Conservation (phyloP, 129 eudicot species). For the Lactuca sativa region DNA sequence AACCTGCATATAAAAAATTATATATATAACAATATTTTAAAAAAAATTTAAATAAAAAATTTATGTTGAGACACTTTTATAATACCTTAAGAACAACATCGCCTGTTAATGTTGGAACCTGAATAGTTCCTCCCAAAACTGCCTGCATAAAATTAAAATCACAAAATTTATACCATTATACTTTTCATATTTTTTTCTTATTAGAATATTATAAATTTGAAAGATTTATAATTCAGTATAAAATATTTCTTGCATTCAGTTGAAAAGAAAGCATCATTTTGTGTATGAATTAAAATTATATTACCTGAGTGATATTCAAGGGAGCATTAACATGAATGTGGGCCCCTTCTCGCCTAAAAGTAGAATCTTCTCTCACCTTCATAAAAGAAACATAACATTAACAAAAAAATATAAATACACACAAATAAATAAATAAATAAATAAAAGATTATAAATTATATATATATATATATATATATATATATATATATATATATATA, state of each 20-base stretch:
- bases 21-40: neutral
- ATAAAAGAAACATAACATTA: neutral
- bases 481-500: neutral
- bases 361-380: slow-evolving; percentile 82
- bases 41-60: neutral
- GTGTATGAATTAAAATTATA: neutral
- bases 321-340: slow-evolving; percentile 81
- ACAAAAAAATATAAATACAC: neutral
- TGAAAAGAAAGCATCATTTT: neutral
- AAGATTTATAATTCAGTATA: too few species aligned
- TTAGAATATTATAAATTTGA: neutral
- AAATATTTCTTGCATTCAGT: too few species aligned
- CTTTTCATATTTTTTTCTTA: neutral
- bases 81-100: slow-evolving; percentile 82
- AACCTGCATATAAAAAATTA: slow-evolving; percentile 40
- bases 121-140: slow-evolving; percentile 72
- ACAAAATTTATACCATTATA: neutral
- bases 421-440: neutral
- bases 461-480: neutral
- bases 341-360: slow-evolving; percentile 72
- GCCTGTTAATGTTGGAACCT: slow-evolving; percentile 89
- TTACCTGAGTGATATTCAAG: slow-evolving; percentile 74
- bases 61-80: too few species aligned
- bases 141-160: slow-evolving; percentile 54
- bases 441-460: too few species aligned